These are phyloP conservation scores for Mortierella sp. DNA, from an alignment of 371 early-diverging fungal genomes.

Conservation along the genomic window DNA sequence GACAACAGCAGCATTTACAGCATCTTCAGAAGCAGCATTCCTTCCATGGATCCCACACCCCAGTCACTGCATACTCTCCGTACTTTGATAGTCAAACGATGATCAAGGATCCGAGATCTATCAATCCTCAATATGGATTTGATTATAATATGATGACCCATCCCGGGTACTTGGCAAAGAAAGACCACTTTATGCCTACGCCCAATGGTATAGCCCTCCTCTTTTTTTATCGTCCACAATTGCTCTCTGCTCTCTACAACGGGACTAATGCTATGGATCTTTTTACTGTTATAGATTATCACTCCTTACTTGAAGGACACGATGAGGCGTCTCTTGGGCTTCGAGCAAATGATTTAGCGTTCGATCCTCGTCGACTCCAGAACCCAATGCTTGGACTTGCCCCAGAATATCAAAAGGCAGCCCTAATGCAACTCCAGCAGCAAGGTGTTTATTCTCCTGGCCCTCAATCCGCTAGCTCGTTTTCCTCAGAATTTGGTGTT, in stretches of 20 bases:
- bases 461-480: conserved; percentile 18
- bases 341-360: conserved; percentile 49
- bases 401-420: conserved; percentile 44
- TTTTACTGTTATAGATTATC: conserved; percentile 19
- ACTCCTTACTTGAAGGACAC: conserved; percentile 47
- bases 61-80: conserved; percentile 46
- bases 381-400: conserved; percentile 30
- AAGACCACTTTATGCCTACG: conserved; percentile 27
- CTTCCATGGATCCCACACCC: conserved; percentile 46
- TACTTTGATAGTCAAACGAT: conserved; percentile 48
- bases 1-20: conserved; percentile 39
- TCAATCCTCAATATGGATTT: conserved; percentile 44
- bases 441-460: conserved; percentile 40
- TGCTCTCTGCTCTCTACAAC: background rate
- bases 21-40: conserved; percentile 38
- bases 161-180: conserved; percentile 32
- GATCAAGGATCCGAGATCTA: conserved; percentile 33
- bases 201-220: conserved; percentile 25
- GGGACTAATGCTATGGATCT: background rate
- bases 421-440: conserved; percentile 43
- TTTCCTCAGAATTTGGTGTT: conserved; percentile 19
- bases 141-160: conserved; percentile 35
- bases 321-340: conserved; percentile 47
- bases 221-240: background rate
- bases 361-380: conserved; percentile 36